Percentiles rank a stretch among this genome's conserved stretches.
Conservation (phyloP, 1,284 basidiomycete species). For the Ustilago xerochloae region DNA sequence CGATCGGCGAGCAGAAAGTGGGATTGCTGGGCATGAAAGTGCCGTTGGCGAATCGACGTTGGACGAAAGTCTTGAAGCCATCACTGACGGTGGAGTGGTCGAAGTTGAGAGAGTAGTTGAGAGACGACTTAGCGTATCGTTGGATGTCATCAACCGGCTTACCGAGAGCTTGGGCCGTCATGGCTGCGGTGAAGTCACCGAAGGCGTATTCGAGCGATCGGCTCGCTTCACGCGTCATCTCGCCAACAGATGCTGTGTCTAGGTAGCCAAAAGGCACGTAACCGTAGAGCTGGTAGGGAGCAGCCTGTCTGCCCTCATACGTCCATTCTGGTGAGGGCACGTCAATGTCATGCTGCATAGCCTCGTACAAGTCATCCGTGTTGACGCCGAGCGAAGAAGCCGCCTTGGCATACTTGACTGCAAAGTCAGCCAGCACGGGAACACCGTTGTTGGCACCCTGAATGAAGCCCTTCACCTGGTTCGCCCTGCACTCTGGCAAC, state of each 20-base stretch:
- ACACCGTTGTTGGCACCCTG: slow-evolving; percentile 57
- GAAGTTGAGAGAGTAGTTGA: slow-evolving; percentile 60
- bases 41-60: slow-evolving; percentile 52
- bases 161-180: slow-evolving; percentile 44
- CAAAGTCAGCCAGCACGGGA: slow-evolving; percentile 55
- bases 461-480: slow-evolving; percentile 51
- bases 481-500: slow-evolving; percentile 62
- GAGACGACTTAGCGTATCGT: slow-evolving; percentile 30
- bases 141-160: slow-evolving; percentile 27
- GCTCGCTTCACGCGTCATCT: slow-evolving; percentile 56
- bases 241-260: slow-evolving; percentile 51
- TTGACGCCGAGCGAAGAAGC: slow-evolving; percentile 43
- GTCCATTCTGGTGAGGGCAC: slow-evolving; percentile 68
- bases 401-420: slow-evolving; percentile 53
- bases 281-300: slow-evolving; percentile 48
- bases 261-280: slow-evolving; percentile 57
- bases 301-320: slow-evolving; percentile 54
- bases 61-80: slow-evolving; percentile 55
- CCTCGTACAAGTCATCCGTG: slow-evolving; percentile 52
- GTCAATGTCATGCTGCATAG: slow-evolving; percentile 61
- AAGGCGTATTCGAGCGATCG: slow-evolving; percentile 67
- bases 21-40: slow-evolving; percentile 51
- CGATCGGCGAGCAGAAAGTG: slow-evolving; percentile 54
- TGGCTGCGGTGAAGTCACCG: slow-evolving; percentile 71
- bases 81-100: slow-evolving; percentile 33